These are phyloP conservation scores for Populus davidiana DNA, from an alignment of 345 rosid genomes.

Conservation along the genomic window DNA sequence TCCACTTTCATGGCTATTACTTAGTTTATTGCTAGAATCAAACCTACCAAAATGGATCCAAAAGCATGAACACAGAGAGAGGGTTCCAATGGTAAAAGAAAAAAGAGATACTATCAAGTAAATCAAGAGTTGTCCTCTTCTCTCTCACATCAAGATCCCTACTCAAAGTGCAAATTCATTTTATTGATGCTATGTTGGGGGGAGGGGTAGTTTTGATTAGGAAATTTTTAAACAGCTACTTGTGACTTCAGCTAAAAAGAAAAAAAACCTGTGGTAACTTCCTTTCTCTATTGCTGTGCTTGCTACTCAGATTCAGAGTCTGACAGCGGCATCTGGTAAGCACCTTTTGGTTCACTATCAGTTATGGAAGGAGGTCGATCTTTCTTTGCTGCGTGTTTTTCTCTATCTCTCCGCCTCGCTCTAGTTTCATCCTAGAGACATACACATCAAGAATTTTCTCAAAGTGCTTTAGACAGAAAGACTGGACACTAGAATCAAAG, in stretches of 20 bases:
- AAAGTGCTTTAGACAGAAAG: not conserved
- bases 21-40: no score
- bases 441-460: not conserved
- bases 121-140: no score
- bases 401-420: slow-evolving; percentile 25
- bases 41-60: no score
- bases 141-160: no score
- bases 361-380: slow-evolving; percentile 61
- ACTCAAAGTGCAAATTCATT: no score
- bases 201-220: not conserved
- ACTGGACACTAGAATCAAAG: not conserved
- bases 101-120: no score
- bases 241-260: no score
- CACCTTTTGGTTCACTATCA: slow-evolving; percentile 65
- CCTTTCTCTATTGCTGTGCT: not conserved
- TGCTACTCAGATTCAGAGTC: slow-evolving; percentile 63
- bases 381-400: slow-evolving; percentile 30
- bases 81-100: no score
- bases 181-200: not conserved
- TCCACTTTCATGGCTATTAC: no score
- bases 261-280: no score
- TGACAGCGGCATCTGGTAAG: slow-evolving; percentile 58
- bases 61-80: no score
- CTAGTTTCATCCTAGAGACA: slow-evolving; percentile 47
- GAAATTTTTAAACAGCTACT: not conserved